Evolutionary conservation across 176 grass and related monocot genomes (phyloP).

Genomic region (Phoenix dactylifera): DNA sequence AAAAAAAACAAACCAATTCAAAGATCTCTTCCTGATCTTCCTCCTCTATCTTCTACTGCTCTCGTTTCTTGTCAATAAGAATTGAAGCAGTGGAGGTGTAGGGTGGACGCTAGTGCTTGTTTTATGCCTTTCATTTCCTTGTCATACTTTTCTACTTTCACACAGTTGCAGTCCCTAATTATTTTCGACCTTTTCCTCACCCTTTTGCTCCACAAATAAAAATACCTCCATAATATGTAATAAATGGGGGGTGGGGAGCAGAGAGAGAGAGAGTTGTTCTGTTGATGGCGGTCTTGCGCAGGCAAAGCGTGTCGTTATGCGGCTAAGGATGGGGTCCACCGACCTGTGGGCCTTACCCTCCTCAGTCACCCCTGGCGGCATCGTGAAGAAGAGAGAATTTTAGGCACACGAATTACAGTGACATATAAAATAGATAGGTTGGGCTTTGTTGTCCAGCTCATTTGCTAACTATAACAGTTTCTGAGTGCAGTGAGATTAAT

Average conservation of each 20-base stretch:
- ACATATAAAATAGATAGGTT: no score
- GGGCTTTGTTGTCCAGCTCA: no score
- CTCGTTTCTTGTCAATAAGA: background rate
- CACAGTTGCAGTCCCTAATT: background rate
- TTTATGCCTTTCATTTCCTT: background rate
- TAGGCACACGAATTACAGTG: no score
- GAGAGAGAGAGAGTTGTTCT: background rate
- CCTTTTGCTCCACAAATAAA: background rate
- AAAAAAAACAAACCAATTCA: conserved; percentile 50
- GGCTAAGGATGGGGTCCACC: conserved; percentile 38
- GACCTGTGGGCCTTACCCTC: conserved; percentile 28
- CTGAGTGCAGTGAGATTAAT: no score
- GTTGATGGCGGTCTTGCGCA: conserved; percentile 21
- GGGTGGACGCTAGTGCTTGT: conserved; percentile 21
- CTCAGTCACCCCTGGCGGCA: background rate
- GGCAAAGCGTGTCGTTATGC: conserved; percentile 33
- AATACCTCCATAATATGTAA: conserved; percentile 27
- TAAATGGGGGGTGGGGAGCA: conserved; percentile 19
- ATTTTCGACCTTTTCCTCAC: background rate
- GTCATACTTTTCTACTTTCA: background rate
- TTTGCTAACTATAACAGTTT: no score
- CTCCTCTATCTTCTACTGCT: background rate
- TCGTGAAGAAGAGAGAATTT: no score
- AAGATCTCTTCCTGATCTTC: conserved; percentile 1
- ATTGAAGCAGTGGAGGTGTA: conserved; percentile 5